Percentiles rank a stretch among this genome's conserved stretches.
Evolutionary conservation across 495 filamentous ascomycete species (phyloP).

Genomic region (Cudoniella acicularis): DNA sequence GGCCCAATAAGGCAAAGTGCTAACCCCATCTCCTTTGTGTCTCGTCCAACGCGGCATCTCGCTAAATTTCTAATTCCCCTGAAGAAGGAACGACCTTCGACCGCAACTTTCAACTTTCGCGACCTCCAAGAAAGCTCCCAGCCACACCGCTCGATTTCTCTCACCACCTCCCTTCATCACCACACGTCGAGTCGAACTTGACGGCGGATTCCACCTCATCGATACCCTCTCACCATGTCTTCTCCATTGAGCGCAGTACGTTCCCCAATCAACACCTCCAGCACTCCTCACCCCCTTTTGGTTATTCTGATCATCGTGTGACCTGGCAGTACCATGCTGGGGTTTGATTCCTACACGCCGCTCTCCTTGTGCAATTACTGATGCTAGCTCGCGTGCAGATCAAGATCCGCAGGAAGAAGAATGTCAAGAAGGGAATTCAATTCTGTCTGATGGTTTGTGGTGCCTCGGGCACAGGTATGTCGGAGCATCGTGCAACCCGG

Average conservation of each 20-base stretch:
- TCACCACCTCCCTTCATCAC: conserved; percentile 1
- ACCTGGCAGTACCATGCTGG: conserved; percentile 26
- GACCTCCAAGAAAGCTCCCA: conserved; percentile 11
- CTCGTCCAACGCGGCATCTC: conserved; percentile 4
- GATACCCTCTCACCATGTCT: conserved; percentile 44
- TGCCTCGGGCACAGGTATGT: conserved; percentile 93
- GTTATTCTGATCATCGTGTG: conserved; percentile 21
- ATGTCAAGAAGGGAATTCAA: conserved; percentile 99
- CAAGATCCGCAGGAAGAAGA: conserved; percentile 99
- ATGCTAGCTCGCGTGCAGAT: conserved; percentile 48
- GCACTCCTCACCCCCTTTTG: conserved; percentile 22
- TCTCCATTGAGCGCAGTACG: conserved; percentile 60
- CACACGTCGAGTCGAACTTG: not conserved
- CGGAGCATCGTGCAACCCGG: not conserved
- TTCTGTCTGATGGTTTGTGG: conserved; percentile 99
- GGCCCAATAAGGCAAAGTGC: not conserved
- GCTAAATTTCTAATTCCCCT: conserved; percentile 18
- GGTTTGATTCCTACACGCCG: conserved; percentile 20
- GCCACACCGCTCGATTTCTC: not conserved
- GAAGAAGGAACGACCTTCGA: conserved; percentile 20
- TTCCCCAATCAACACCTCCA: conserved; percentile 14
- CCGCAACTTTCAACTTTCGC: conserved; percentile 23
- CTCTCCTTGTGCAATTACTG: conserved; percentile 16
- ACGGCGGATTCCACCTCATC: not conserved
- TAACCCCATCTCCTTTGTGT: not conserved